Evolutionary conservation across 2,329 filamentous ascomycete genomes (phyloP), one percentile per base, ranked within the genome.

Genomic region (Talaromyces sp.): DNA sequence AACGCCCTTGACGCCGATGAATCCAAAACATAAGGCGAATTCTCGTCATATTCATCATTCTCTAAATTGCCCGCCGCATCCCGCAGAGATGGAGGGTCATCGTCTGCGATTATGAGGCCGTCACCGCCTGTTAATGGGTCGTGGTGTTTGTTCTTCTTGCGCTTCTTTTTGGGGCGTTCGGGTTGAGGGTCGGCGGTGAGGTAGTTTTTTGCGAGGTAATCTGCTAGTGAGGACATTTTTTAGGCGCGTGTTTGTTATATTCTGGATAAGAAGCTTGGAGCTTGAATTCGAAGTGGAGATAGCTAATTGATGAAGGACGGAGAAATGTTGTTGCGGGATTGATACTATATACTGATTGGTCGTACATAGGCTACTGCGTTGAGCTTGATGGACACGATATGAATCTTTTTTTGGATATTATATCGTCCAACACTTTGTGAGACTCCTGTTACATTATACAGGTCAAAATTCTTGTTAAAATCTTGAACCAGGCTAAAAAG

Each of bases 201-300:
- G 77, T 99, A 99, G 77, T 93, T 95, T 68, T 92, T 90, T 43
- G 94, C 93, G 41, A 99, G 87, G 74, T 98, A 99, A 73, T 89
- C 88, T 66, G 92, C 89, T 69, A 97, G 85, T 64, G 85, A 80
- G 9, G 81, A 83, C 85, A 89, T 89, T 67, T 72, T 5, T 63
- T 22, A 35, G 22, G 3, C 41, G 8, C 35, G 47, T 57, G 39
- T 43, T 31, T 43, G 27, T 22, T 10, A 31, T 25, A 13, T 22
- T 11, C 7, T n/a, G 45, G 15, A 43, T 35, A 63, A 15, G 22
- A 17, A 47, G 37, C 9, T 31, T 39, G 27, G 25, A 61, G n/a
- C 39, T 45, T 45, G 37, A 22, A 37, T 61, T 49, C 5, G 41
- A 41, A 37, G 7, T 9, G 52, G 31, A 22, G 43, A 52, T 33